Base-by-base conservation (phyloP, 805 yeast species). In the Suhomyces sp. region DNA sequence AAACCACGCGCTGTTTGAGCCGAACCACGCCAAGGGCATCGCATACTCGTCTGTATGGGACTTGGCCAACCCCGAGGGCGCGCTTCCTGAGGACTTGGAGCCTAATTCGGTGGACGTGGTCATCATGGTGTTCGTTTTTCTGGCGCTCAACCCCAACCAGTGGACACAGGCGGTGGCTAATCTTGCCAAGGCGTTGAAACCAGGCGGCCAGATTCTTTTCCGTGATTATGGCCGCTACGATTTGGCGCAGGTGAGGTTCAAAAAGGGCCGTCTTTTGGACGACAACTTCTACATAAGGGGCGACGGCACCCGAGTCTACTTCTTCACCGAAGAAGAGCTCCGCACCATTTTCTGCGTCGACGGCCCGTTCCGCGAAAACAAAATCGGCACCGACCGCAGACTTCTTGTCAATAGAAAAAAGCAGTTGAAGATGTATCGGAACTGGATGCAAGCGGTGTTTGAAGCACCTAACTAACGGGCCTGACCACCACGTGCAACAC, bases 151-250 rank as follows among this genome's bases (percentile, higher is more conserved):
- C 48, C 99, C 99, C 3, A 79, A 81, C 10, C 97, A 94, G 73
- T 94, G 99, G 99, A 72, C 69, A 8, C 81, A 80, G 50, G 98
- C 98, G 0, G 77, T 93, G 38, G 66, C 70, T 10, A 94, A 94
- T 66, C 69, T 92, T 57, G 66, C 76, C 46, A 86, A 84, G 60
- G 70, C 89, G 24, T 77, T 94, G 72, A 93, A 91, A 67, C 98
- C 98, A 2, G 97, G 97, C 27, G 98, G 98, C 13, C 81, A 83
- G 57, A 84, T 94, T 35, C 76, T 93, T 44, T 89, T 94, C 69
- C 78, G 99, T 66, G 99, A 94, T 68, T 94, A 94, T 66, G 98
- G 97, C 2, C 81, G 97, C 58, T 94, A 93, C 65, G 99, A 94
- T 70, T 76, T 94, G 69, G 97, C 99, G 0, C 99, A 94, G 67